A percentile compares a stretch with the other conserved stretches of the same genome.
These are phyloP conservation scores for Kazachstania bromeliacearum DNA, from an alignment of 805 yeast genomes.

Conservation along the genomic window DNA sequence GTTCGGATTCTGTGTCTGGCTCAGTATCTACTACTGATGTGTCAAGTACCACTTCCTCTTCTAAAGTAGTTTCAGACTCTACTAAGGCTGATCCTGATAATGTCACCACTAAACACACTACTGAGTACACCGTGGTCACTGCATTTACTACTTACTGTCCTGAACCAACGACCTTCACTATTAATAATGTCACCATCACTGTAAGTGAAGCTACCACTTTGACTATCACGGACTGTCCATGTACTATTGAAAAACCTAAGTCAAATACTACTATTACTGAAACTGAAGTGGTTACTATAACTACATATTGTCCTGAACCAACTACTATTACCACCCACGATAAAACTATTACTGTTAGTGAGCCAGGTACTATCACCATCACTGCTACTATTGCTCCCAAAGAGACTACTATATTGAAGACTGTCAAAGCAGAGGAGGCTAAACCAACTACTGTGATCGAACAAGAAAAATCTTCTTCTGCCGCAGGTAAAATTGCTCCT, in stretches of 20 bases:
- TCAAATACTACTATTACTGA: slow-evolving; percentile 8
- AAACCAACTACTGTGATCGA: no score
- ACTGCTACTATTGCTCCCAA: no score
- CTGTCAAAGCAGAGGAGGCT: no score
- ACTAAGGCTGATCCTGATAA: background rate
- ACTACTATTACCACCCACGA: slow-evolving; percentile 1
- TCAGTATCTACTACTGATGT: background rate
- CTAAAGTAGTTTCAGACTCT: background rate
- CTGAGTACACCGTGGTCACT: slow-evolving; percentile 43
- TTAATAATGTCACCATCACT: slow-evolving; percentile 33
- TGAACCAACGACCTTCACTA: slow-evolving; percentile 40
- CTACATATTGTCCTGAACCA: slow-evolving; percentile 3
- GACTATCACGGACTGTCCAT: slow-evolving; percentile 61
- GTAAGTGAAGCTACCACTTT: slow-evolving; percentile 73
- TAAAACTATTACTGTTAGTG: background rate
- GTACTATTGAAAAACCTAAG: no score
- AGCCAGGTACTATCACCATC: background rate
- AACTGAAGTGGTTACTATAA: slow-evolving; percentile 8
- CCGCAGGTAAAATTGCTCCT: no score
- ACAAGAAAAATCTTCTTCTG: no score
- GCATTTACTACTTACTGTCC: slow-evolving; percentile 81
- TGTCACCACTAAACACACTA: slow-evolving; percentile 3
- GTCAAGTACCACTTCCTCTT: background rate
- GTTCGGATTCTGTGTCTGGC: background rate
- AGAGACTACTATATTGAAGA: no score